Base-by-base conservation (phyloP, 1,139 yeast genomes). In the Blastobotrys malaysiensis region DNA sequence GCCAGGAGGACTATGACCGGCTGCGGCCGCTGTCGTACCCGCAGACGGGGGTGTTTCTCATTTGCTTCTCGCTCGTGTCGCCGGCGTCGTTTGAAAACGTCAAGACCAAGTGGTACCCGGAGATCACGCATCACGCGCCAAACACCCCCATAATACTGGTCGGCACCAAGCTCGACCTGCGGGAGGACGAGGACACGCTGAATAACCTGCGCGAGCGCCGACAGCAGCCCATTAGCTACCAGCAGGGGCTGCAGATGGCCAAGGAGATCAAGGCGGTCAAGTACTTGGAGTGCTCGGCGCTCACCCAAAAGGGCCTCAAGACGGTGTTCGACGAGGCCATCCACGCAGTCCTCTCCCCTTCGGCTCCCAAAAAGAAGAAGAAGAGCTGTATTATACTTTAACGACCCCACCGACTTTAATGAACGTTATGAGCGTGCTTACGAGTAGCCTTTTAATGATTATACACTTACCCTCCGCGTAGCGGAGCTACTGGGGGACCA, bases 1-100 rank as follows among this genome's bases (percentile, higher is more conserved):
- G 97, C 26, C 97, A 90, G 72, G 87, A 88, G 66, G 97, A 90
- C 69, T 90, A 90, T 70, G 97, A 90, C 70, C 78, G 97, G 60
- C 77, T 90, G 67, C 80, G 97, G 72, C 97, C 97, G 4, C 76
- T 90, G 59, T 86, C 95, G 18, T 90, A 90, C 67, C 97, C 97
- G 1, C 96, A 90, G 66, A 89, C 97, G 0, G 96, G 89, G 64
- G 86, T 90, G 47, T 90, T 90, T 67, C 73, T 90, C 57, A 82
- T 89, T 59, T 90, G 97, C 72, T 90, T 90, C 72, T 86, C 96
- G 13, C 84, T 90, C 9, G 86, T 87, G 51, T 86, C 86, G 63
- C 96, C 95, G 18, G 81, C 86, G 46, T 85, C 95, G 22, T 88
- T 86, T 70, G 83, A 83, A 59, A 88, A 90, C 69, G 88, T 90